Base-by-base conservation (phyloP, 805 yeast species). In the Candida incommunis region DNA sequence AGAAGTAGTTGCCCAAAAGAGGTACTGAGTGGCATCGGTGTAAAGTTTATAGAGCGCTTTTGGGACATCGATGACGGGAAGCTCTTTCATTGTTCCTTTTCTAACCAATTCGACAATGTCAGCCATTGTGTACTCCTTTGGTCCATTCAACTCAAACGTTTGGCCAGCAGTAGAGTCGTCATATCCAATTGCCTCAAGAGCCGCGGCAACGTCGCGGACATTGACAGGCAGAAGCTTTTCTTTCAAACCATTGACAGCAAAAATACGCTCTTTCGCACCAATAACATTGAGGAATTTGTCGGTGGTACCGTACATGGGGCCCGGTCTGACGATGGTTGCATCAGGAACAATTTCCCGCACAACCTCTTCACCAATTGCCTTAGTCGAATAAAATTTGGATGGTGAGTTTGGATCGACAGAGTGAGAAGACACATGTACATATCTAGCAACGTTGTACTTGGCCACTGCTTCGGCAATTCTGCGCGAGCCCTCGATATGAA, bases 291-390 rank as follows among this genome's bases (percentile, higher is more conserved):
- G 67, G 58, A 85, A 75, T 49, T 72, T 67, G 60, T 82, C 87
- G 59, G 80, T 82, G 56, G 79, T 69, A 25, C 92, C 92, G 58
- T 66, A 84, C 75, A 83, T 72, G 43, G 83, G 84, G 22, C 82
- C 77, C 4, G 95, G 95, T 63, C 95, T 77, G 24, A 84, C 92
- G 55, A 85, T 83, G 18, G 94, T 84, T 42, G 84, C 71, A 56
- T 76, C 82, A 23, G 94, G 94, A 45, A 74, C 61, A 41, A 73
- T 72, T 37, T 75, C 84, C 48, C 72, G 68, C 22, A 80, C 94
- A 25, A 72, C 75, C 56, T 75, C 71, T 65, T 85, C 95, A 47
- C 82, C 88, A 42, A 78, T 62, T 43, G 83, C 92, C 66, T 85
- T 85, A 34, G 94, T 77, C 29, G 87, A 80, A 60, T 76, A 77